phyloP scores from a whole-genome alignment of 2,329 filamentous ascomycete genomes.

The Aspergillus terreus region DNA sequence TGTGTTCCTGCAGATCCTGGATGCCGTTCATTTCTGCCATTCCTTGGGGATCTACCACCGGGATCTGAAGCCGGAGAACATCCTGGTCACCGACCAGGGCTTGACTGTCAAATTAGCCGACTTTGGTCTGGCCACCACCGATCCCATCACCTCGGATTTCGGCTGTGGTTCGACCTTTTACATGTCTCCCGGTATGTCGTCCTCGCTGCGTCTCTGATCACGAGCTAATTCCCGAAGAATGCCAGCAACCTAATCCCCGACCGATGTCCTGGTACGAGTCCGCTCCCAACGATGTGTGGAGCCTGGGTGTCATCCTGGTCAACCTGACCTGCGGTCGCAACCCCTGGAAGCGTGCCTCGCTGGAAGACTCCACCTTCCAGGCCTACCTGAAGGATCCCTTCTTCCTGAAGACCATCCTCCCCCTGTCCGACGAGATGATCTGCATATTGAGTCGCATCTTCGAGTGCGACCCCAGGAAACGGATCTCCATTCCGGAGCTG shows the following conservation, averaged over 20 bases:
- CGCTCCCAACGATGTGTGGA: constrained; percentile 96
- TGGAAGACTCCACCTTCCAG: constrained; percentile 90
- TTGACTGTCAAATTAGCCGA: constrained; percentile 93
- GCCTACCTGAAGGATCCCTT: constrained; percentile 80
- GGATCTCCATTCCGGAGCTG: constrained; percentile 78
- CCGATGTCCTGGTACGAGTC: constrained; percentile 77
- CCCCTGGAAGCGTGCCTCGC: constrained; percentile 94
- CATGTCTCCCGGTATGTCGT: constrained; percentile 89
- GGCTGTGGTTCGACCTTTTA: constrained; percentile 98
- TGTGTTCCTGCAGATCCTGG: constrained; percentile 90
- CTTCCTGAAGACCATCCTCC: constrained; percentile 90
- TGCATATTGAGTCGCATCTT: constrained; percentile 84
- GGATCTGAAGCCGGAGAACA: constrained; percentile 97
- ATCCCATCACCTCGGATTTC: constrained; percentile 83
- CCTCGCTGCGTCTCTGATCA: constrained; percentile 4
- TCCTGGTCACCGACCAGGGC: constrained; percentile 84
- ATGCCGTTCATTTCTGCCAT: constrained; percentile 96
- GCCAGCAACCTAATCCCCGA: constrained; percentile 71
- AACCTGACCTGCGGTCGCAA: constrained; percentile 98
- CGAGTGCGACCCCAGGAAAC: constrained; percentile 74
- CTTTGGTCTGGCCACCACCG: constrained; percentile 89
- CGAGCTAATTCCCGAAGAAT: constrained; percentile 59
- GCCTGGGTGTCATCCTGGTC: constrained; percentile 93
- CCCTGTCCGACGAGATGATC: constrained; percentile 85
- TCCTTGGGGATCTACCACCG: constrained; percentile 90